Base-by-base conservation (phyloP, 345 rosid species). In the Eucalyptus brandiana region DNA sequence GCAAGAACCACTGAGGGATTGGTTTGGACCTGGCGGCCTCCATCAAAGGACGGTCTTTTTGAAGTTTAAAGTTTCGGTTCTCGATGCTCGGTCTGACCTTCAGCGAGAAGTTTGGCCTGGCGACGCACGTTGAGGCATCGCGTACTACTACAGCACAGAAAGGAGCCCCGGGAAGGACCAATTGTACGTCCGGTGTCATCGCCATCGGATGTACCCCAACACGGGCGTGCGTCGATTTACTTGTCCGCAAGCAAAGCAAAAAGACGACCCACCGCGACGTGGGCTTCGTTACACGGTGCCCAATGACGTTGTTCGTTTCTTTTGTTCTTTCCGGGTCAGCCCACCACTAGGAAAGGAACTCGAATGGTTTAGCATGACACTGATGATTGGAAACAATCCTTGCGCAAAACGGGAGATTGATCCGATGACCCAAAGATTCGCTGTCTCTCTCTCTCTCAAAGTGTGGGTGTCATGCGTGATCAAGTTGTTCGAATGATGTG, bases 201-300 rank as follows among this genome's bases (percentile, higher is more conserved):
- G 44, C 37, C 44, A 18, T 34, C 81, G 14, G 6, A 8, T 9
- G 14, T 5, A 5, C 7, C 21, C 21, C 2, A 14, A 1, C 81
- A 5, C 3, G 13, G 3, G 44, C 81, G 10, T 72, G 81, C 2
- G 14, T 0, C 24, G 14, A 34, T 69, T 18, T 40, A 69, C 24
- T 9, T 28, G 15, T 17, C 4, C 6, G 23, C 24, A 4, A 18
- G 4, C 12, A 49, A 49, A 49, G 51, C 18, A 49, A 17, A 10
- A 5, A 3, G 5, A 3, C 10, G 5, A 1, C 21, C 6, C 23
- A 14, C 37, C 42, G 42, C 40, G 5, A 16, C 28, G 28, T 2
- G 12, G 81, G 81, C 15, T 34, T 19, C 44, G 26, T 9, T 34
- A 10, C 81, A 9, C 81, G 15, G 28, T 37, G 45, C 45, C 45